These are phyloP conservation scores for Tricholoma sp. DNA, from an alignment of 768 basidiomycete genomes.

Conservation along the genomic window DNA sequence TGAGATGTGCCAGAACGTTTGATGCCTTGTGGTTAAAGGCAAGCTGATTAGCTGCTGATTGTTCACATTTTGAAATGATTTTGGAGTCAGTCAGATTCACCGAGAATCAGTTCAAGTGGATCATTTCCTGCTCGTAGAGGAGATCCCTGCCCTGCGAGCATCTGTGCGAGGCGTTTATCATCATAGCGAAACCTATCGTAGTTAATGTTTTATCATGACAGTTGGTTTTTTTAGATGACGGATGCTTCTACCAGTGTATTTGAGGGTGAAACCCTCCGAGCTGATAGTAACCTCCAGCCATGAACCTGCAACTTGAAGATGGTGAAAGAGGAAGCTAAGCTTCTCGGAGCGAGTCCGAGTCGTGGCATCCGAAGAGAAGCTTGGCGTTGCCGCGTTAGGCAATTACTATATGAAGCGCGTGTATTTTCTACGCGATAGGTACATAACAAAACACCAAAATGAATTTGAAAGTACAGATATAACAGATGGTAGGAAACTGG, in stretches of 20 bases:
- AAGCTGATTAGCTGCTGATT: neutral
- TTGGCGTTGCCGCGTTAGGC: neutral
- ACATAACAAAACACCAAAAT: neutral
- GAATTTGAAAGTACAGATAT: neutral
- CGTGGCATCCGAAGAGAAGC: neutral
- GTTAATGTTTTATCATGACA: no score
- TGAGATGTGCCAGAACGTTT: slow-evolving; percentile 39
- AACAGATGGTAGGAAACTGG: neutral
- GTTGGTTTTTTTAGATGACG: no score
- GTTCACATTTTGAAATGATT: neutral
- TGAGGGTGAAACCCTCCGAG: slow-evolving; percentile 21
- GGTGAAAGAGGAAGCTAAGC: neutral
- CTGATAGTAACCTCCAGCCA: slow-evolving; percentile 19
- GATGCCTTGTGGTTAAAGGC: slow-evolving; percentile 29
- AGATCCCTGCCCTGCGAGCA: slow-evolving; percentile 22
- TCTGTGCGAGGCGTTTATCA: slow-evolving; percentile 27
- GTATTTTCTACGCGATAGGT: neutral
- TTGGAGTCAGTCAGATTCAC: slow-evolving; percentile 22
- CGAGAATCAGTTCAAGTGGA: slow-evolving; percentile 38
- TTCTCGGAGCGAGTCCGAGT: neutral
- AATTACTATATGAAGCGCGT: neutral
- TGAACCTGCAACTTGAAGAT: slow-evolving; percentile 1
- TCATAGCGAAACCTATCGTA: slow-evolving; percentile 17
- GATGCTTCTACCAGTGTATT: neutral
- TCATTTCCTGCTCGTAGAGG: slow-evolving; percentile 21